Conservation (phyloP, 2,329 filamentous ascomycete genomes). For the Talaromyces sp. region DNA sequence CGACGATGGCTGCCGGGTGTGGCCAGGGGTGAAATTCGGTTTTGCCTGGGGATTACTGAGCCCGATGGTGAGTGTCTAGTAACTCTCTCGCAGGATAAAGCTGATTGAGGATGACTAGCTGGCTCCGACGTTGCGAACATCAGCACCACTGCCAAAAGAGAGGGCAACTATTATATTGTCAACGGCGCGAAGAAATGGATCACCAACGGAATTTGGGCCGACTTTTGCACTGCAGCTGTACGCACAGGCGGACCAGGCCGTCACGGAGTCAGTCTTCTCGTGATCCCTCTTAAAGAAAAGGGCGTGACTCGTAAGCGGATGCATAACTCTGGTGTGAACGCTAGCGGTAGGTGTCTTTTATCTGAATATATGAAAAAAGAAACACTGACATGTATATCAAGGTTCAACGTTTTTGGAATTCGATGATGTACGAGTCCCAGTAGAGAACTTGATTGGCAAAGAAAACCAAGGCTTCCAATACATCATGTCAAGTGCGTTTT, state of each 20-base stretch:
- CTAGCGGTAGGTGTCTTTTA: slow-evolving; percentile 45
- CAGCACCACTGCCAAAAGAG: slow-evolving; percentile 52
- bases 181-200: slow-evolving; percentile 67
- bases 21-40: slow-evolving; percentile 54
- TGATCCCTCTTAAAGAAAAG: slow-evolving; percentile 48
- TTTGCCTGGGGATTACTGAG: slow-evolving; percentile 63
- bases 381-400: slow-evolving; percentile 1
- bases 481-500: slow-evolving; percentile 59
- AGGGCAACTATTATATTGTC: slow-evolving; percentile 54
- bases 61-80: slow-evolving; percentile 43
- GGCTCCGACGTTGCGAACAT: slow-evolving; percentile 63
- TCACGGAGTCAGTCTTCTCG: slow-evolving; percentile 52
- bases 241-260: slow-evolving; percentile 53
- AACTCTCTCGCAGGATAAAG: neutral
- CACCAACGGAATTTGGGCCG: slow-evolving; percentile 56
- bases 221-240: slow-evolving; percentile 59
- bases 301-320: slow-evolving; percentile 49
- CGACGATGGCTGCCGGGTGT: slow-evolving; percentile 54
- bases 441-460: slow-evolving; percentile 62
- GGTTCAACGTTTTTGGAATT: slow-evolving; percentile 61
- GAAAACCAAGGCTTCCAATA: slow-evolving; percentile 69
- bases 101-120: slow-evolving; percentile 26
- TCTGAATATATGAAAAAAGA: neutral
- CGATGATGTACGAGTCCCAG: slow-evolving; percentile 66
- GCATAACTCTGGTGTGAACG: slow-evolving; percentile 62